These are phyloP conservation scores for Sclerotinia trifoliorum DNA, from an alignment of 2,329 filamentous ascomycete species.

Conservation along the genomic window DNA sequence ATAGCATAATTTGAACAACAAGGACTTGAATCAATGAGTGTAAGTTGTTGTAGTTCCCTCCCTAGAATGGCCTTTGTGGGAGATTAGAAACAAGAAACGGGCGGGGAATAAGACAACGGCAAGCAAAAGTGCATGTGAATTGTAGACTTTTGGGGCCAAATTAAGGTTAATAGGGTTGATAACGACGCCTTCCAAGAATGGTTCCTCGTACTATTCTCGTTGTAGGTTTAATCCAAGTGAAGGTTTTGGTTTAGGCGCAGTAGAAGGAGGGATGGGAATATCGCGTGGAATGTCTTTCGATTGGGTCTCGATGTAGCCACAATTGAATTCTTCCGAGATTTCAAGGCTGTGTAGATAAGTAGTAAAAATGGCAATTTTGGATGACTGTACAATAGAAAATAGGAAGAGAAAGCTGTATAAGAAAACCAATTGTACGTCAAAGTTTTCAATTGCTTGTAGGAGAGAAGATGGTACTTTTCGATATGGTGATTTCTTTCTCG, in stretches of 20 bases:
- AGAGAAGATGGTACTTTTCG: not conserved
- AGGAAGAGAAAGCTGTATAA: not conserved
- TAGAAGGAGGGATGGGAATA: not conserved
- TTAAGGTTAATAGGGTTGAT: slow-evolving; percentile 2
- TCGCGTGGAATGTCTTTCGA: slow-evolving; percentile 12
- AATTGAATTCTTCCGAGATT: slow-evolving; percentile 12
- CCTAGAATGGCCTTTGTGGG: not conserved
- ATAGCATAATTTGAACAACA: not conserved
- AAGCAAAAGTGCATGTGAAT: slow-evolving; percentile 1
- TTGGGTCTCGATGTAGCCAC: slow-evolving; percentile 18
- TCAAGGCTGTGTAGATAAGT: slow-evolving; percentile 1
- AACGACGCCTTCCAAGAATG: slow-evolving; percentile 18
- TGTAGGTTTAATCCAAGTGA: not conserved
- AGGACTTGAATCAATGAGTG: not conserved
- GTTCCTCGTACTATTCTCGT: slow-evolving; percentile 17
- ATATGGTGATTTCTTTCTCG: not conserved
- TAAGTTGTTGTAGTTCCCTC: not conserved
- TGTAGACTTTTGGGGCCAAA: not conserved
- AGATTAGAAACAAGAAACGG: not conserved
- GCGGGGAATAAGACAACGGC: not conserved
- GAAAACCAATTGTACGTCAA: not conserved
- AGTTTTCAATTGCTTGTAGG: not conserved
- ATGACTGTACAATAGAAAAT: not conserved
- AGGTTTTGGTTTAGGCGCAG: not conserved
- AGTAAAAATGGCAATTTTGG: not conserved